Base-by-base conservation (phyloP, 345 rosid species). In the Pistacia integerrima region DNA sequence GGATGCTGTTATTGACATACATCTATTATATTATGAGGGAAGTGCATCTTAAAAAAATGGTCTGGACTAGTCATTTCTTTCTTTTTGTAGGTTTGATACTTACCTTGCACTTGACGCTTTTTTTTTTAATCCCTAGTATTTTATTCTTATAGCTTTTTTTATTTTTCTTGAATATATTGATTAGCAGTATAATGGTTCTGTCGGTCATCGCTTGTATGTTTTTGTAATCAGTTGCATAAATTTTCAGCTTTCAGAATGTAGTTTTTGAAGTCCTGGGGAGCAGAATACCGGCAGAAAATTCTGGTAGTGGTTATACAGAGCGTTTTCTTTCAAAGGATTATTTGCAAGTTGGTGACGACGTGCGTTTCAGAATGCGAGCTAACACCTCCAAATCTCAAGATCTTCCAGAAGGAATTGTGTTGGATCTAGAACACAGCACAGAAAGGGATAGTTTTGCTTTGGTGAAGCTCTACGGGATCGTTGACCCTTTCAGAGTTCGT, bases 301-400 rank as follows among this genome's bases (percentile, higher is more conserved):
- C 86, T n/a, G 70, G 73, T 69, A 71, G 78, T 68, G 87, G 92
- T 55, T 92, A 92, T 77, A 88, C 97, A 11, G 86, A 85, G 83
- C 90, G 97, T 97, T 92, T 91, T 76, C 88, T 96, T 30, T 88
- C 89, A 8, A 96, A 92, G 88, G 94, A 96, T 81, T 79, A 74
- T 63, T 87, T 92, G 69, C 88, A 77, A 75, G 90, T 90, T 57
- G 94, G 93, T 9, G 99, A 96, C 80, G 75, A 68, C 1, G 98
- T 96, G 65, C 97, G 94, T 60, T 96, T 98, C 11, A 88, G 97
- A 83, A 93, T 92, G 88, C 91, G 91, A 63, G 82, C 76, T 11
- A 83, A 90, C 74, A 85, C 91, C 1, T 78, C 76, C 83, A 88
- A 90, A 76, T 85, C 84, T 67, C 90, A 84, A 78, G 89, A 89